Evolutionary conservation across 202 grass and related monocot species (phyloP).

Genomic region (Musa balbisiana): DNA sequence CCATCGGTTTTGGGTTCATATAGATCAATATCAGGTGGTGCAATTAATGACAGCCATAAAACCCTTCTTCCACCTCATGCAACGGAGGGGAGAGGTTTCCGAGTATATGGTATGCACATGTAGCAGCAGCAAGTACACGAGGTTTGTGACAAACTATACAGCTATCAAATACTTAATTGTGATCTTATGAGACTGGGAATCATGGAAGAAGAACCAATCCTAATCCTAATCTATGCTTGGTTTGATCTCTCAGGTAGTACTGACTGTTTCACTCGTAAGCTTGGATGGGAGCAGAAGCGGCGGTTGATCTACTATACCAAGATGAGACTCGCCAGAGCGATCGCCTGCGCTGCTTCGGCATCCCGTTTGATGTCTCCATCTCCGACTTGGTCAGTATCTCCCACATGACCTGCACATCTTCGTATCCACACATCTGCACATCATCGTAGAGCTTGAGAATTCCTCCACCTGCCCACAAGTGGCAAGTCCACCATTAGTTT

Average conservation of each 20-base stretch:
- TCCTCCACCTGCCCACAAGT: slow-evolving; percentile 52
- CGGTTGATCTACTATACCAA: slow-evolving; percentile 26
- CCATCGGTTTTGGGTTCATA: background rate
- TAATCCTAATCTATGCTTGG: background rate
- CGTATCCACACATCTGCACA: slow-evolving; percentile 88
- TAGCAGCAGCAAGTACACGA: no score
- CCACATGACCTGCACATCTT: slow-evolving; percentile 99
- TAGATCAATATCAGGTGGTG: background rate
- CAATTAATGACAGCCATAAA: background rate
- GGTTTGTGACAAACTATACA: no score
- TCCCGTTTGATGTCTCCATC: slow-evolving; percentile 25
- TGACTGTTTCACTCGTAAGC: background rate
- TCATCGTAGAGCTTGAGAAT: slow-evolving; percentile 69
- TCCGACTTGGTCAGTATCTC: slow-evolving; percentile 61
- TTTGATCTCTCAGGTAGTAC: background rate
- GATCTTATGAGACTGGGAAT: background rate
- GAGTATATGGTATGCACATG: background rate
- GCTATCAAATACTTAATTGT: no score
- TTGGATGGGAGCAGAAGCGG: background rate
- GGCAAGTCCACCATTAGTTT: background rate
- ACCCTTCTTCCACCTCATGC: slow-evolving; percentile 14
- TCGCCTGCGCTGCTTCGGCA: slow-evolving; percentile 34
- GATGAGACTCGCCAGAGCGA: slow-evolving; percentile 47
- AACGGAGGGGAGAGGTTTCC: slow-evolving; percentile 17
- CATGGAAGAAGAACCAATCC: background rate